Evolutionary conservation across 2,329 filamentous ascomycete species (phyloP).

Genomic region (Penicillium italicum): DNA sequence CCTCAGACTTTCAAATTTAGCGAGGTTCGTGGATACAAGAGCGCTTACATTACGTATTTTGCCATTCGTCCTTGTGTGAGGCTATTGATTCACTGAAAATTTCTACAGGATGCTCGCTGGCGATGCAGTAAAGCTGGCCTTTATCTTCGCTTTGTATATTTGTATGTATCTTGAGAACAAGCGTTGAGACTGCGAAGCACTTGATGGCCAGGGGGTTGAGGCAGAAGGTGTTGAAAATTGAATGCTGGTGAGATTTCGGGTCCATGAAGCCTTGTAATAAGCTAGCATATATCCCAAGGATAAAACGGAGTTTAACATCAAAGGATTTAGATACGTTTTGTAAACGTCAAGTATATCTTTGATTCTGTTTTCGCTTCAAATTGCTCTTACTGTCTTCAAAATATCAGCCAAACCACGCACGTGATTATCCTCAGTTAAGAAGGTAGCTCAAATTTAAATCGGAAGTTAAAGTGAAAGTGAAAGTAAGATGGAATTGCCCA

Average conservation of each 20-base stretch:
- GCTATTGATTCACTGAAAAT: neutral
- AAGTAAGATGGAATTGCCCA: too few relatives aligned
- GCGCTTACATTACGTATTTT: constrained; percentile 29
- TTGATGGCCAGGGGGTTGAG: constrained; percentile 43
- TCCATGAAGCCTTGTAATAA: neutral
- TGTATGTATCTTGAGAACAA: constrained; percentile 57
- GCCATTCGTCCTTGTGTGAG: neutral
- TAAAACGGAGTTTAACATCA: constrained; percentile 55
- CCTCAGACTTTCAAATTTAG: constrained; percentile 52
- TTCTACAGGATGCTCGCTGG: constrained; percentile 52
- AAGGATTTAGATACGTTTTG: constrained; percentile 52
- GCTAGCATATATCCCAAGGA: constrained; percentile 27
- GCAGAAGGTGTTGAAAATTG: constrained; percentile 52
- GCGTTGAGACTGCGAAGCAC: constrained; percentile 49
- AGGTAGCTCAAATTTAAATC: too few relatives aligned
- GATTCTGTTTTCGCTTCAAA: neutral
- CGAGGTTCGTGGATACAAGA: constrained; percentile 50
- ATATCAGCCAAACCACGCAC: too few relatives aligned
- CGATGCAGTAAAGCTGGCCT: constrained; percentile 51
- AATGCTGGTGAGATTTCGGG: constrained; percentile 44
- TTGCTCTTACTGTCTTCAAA: neutral
- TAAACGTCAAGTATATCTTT: constrained; percentile 15
- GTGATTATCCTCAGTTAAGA: too few relatives aligned
- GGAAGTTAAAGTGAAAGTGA: too few relatives aligned
- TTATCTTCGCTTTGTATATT: constrained; percentile 51